Evolutionary conservation across 139 green algal species (phyloP).

Genomic region (Chlamydomonas applanata): DNA sequence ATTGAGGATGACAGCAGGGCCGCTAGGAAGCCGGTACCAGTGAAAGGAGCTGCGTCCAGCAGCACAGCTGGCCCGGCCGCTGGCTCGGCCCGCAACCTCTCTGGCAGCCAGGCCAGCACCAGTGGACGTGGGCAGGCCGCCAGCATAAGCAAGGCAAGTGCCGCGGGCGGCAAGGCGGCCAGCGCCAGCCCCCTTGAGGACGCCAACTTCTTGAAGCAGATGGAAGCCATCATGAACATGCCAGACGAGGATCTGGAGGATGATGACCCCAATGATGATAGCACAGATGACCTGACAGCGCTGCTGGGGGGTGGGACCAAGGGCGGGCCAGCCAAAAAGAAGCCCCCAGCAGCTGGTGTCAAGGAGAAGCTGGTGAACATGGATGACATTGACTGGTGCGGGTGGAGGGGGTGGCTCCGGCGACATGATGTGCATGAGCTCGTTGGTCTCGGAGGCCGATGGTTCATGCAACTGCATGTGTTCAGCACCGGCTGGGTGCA

Average conservation of each 20-base stretch:
- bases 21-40: neutral
- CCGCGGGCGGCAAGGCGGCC: neutral
- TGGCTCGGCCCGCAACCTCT: neutral
- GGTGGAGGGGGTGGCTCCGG: no score
- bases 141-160: slow-evolving; percentile 22
- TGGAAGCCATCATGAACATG: slow-evolving; percentile 4
- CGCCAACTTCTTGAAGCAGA: neutral
- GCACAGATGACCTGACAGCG: neutral
- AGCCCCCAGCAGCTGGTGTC: neutral
- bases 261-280: neutral
- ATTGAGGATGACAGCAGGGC: neutral
- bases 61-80: neutral
- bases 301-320: no score
- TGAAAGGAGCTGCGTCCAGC: neutral
- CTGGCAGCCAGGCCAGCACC: neutral
- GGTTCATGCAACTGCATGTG: no score
- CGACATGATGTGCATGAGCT: no score
- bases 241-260: neutral
- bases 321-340: no score
- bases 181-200: neutral
- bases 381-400: slow-evolving; percentile 18
- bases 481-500: no score
- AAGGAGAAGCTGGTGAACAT: slow-evolving; percentile 7
- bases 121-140: slow-evolving; percentile 18
- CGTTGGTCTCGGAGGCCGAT: no score